Percentiles rank a stretch among this genome's conserved stretches.
phyloP scores from a whole-genome alignment of 352 stramenopile species.

The Nothophytophthora sp. region DNA sequence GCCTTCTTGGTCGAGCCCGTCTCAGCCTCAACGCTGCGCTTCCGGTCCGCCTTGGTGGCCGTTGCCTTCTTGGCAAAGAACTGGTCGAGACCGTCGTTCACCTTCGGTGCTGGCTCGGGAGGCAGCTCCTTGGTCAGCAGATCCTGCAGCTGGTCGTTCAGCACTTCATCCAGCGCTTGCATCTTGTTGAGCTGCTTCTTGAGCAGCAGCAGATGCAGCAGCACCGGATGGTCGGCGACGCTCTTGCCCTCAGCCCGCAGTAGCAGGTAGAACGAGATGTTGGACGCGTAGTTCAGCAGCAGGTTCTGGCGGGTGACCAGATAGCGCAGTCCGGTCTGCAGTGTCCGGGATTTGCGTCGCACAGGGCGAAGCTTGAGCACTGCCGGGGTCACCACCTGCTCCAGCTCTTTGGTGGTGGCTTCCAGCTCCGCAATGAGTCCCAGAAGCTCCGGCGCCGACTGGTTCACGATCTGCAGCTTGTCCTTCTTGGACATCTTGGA shows the following conservation, averaged over 20 bases:
- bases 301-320: slow-evolving; percentile 81
- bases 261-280: slow-evolving; percentile 89
- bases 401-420: slow-evolving; percentile 60
- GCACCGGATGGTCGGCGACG: slow-evolving; percentile 74
- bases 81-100: slow-evolving; percentile 68
- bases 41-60: too few species aligned
- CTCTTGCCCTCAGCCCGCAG: slow-evolving; percentile 79
- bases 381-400: slow-evolving; percentile 64
- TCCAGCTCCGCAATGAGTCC: slow-evolving; percentile 73
- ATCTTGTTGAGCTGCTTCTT: slow-evolving; percentile 82
- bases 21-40: slow-evolving; percentile 19
- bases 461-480: slow-evolving; percentile 86
- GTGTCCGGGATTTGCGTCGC: slow-evolving; percentile 50
- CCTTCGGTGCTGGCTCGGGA: slow-evolving; percentile 30
- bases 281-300: slow-evolving; percentile 83
- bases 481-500: slow-evolving; percentile 88
- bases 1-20: slow-evolving; percentile 24
- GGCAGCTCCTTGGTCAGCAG: slow-evolving; percentile 71
- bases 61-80: slow-evolving; percentile 53
- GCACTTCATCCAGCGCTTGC: slow-evolving; percentile 46
- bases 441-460: slow-evolving; percentile 82
- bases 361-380: slow-evolving; percentile 77
- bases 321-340: slow-evolving; percentile 72
- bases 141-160: slow-evolving; percentile 65
- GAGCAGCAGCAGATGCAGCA: slow-evolving; percentile 72